Evolutionary conservation across 352 stramenopile genomes (phyloP).

Genomic region (Globisporangium mamillatum): DNA sequence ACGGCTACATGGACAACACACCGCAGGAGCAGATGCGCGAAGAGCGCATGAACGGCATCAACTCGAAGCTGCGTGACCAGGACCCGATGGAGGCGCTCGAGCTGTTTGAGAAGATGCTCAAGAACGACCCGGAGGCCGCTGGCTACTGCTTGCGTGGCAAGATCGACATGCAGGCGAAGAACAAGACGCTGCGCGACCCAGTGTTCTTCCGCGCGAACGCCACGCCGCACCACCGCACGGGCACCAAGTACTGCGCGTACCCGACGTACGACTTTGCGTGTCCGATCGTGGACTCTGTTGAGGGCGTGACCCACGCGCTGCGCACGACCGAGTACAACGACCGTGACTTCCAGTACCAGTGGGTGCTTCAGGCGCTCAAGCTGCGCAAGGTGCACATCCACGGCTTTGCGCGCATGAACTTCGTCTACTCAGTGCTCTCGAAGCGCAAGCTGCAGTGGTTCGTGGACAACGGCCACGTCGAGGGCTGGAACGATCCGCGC

Average conservation of each 20-base stretch:
- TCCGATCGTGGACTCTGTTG: conserved; percentile 98
- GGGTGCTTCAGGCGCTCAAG: conserved; percentile 87
- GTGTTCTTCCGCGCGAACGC: conserved; percentile 87
- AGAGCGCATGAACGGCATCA: conserved; percentile 92
- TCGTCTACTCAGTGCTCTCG: conserved; percentile 98
- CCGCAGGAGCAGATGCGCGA: conserved; percentile 96
- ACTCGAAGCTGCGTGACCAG: conserved; percentile 91
- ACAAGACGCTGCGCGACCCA: conserved; percentile 86
- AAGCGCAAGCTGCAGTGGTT: conserved; percentile 99
- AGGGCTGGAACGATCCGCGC: conserved; percentile 97
- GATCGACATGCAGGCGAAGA: conserved; percentile 93
- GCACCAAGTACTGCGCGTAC: conserved; percentile 98
- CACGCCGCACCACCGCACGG: conserved; percentile 88
- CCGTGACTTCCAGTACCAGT: conserved; percentile 97
- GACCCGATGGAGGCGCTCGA: conserved; percentile 81
- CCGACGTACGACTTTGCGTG: conserved; percentile 99
- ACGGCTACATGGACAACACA: conserved; percentile 99
- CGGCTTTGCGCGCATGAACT: conserved; percentile 99
- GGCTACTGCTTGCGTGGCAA: conserved; percentile 90
- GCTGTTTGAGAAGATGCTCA: conserved; percentile 97
- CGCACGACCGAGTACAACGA: conserved; percentile 99
- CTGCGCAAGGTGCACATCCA: conserved; percentile 88
- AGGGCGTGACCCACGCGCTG: conserved; percentile 98
- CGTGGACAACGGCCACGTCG: conserved; percentile 95
- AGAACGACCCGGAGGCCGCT: conserved; percentile 78